phyloP scores from a whole-genome alignment of 352 stramenopile genomes.

The Globisporangium cederbergense region DNA sequence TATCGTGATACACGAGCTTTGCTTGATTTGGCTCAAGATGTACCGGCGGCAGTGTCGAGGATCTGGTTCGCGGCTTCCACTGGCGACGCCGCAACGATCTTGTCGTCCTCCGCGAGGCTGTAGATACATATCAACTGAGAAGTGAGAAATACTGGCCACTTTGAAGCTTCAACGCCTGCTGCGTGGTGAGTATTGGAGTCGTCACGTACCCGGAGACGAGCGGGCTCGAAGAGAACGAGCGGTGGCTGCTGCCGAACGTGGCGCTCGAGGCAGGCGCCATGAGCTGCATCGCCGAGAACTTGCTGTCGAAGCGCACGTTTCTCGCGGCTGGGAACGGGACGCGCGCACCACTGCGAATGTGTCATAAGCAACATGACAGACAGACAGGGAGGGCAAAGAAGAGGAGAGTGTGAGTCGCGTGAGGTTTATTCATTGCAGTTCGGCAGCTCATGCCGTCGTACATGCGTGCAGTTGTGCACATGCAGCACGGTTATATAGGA shows the following conservation, averaged over 20 bases:
- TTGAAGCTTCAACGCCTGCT: background rate
- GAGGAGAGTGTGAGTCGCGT: conserved; percentile 5
- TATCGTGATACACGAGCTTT: background rate
- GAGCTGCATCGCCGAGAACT: conserved; percentile 43
- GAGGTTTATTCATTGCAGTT: background rate
- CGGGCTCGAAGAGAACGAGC: conserved; percentile 62
- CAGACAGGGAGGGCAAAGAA: background rate
- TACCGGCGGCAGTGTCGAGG: conserved; percentile 40
- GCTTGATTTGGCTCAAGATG: background rate
- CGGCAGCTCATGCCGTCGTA: background rate
- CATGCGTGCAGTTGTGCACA: background rate
- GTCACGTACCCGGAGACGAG: conserved; percentile 33
- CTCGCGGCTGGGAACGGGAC: conserved; percentile 19
- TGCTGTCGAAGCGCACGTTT: conserved; percentile 36
- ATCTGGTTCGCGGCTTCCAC: conserved; percentile 41
- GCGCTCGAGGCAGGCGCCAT: conserved; percentile 28
- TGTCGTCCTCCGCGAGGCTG: conserved; percentile 45
- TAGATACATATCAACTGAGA: background rate
- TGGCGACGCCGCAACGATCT: conserved; percentile 37
- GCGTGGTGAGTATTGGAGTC: background rate
- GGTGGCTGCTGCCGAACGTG: conserved; percentile 31
- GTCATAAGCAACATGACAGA: background rate
- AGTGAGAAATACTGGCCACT: background rate
- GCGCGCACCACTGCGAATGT: conserved; percentile 16
- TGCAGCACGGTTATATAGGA: background rate